Evolutionary conservation across 495 filamentous ascomycete species (phyloP).

Genomic region (Podospora appendiculata): DNA sequence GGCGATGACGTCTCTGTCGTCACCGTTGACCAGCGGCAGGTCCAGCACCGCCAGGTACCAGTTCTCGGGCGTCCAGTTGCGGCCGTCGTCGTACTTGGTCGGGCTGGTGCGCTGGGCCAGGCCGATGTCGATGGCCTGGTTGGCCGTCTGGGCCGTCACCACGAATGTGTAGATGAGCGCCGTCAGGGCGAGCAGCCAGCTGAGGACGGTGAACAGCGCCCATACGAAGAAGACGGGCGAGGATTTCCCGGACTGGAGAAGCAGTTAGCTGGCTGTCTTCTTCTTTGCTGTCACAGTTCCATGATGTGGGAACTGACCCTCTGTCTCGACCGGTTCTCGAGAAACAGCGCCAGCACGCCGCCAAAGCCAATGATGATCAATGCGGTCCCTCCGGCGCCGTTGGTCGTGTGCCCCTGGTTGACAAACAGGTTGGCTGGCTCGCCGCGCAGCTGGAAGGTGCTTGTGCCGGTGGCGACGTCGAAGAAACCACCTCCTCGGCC

Average conservation of each 20-base stretch:
- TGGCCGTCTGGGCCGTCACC: slow-evolving; percentile 30
- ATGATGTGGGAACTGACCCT: slow-evolving; percentile 4
- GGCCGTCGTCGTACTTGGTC: slow-evolving; percentile 28
- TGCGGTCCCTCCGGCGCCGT: slow-evolving; percentile 43
- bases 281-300: too few species aligned
- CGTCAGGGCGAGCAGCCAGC: slow-evolving; percentile 35
- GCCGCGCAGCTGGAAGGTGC: slow-evolving; percentile 27
- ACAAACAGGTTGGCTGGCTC: slow-evolving; percentile 32
- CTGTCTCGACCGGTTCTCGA: slow-evolving; percentile 23
- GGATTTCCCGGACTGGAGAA: slow-evolving; percentile 9
- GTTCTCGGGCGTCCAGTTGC: slow-evolving; percentile 46
- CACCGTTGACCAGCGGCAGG: slow-evolving; percentile 30
- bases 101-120: slow-evolving; percentile 26
- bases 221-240: slow-evolving; percentile 29
- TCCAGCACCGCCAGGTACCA: slow-evolving; percentile 45
- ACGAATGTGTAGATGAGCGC: slow-evolving; percentile 40
- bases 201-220: slow-evolving; percentile 32
- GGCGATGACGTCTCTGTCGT: slow-evolving; percentile 27
- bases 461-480: slow-evolving; percentile 16
- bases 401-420: slow-evolving; percentile 42
- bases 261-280: too few species aligned
- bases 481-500: slow-evolving; percentile 27
- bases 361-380: slow-evolving; percentile 41
- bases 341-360: slow-evolving; percentile 31
- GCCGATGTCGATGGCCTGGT: slow-evolving; percentile 31